Evolutionary conservation across 495 filamentous ascomycete genomes (phyloP), one percentile per base, ranked within the genome.

Genomic region (Emericellopsis terricola): DNA sequence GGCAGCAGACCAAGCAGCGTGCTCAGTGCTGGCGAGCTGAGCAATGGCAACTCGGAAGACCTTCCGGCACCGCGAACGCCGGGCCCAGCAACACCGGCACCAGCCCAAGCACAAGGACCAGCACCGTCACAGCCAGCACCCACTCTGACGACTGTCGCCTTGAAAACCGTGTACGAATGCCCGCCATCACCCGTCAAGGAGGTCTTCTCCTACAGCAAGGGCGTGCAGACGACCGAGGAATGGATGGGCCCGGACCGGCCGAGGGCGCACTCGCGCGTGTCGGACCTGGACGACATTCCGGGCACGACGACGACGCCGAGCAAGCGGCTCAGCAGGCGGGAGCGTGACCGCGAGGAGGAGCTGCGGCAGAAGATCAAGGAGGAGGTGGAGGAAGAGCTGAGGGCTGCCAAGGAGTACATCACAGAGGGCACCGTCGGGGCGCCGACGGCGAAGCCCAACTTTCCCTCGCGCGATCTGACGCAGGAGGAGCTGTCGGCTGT

Each of bases 361-460:
- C 63, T 96, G 16, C 70, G 85, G 38, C 70, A 84, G 44, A 81
- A 80, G 39, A 62, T 99, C 31, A 69, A 84, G 40, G 69, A 64
- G 38, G 91, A 99, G 52, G 86, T 99, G 34, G 85, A 93, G 46
- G 85, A 89, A 43, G 91, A 99, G 50, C 45, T 94, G 11, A 78
- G 71, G 48, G 74, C 74, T 20, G 62, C 75, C 23, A 66, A 71
- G 27, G 64, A 77, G 28, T 53, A 68, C 1, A 51, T 59, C 19
- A 48, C 66, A 13, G 67, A 78, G 44, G 64, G 65, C 0, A 51
- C 61, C 2, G 34, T 64, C 4, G 56, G 52, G 15, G 48, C 65
- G 16, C 49, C 65, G 20, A 42, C 51, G 15, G 38, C 42, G 11
- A 42, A 50, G 3, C 48, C 58, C 5, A 73, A 76, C 27, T 92